Evolutionary conservation across 2,329 filamentous ascomycete genomes (phyloP), one percentile per base, ranked within the genome.

Genomic region (Fusarium siculi): DNA sequence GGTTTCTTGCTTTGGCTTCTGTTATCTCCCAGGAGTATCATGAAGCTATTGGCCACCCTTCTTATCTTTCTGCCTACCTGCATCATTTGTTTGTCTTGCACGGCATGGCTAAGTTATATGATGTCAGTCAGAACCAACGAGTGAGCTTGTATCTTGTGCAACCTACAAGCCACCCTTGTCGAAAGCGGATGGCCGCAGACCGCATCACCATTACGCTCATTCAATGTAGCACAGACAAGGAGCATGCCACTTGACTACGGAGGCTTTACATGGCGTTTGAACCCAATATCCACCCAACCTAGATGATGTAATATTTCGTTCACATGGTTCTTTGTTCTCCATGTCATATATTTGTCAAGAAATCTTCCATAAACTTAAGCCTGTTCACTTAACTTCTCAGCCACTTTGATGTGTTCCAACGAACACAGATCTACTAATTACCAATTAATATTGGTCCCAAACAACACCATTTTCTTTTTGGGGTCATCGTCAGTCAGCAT

Each of bases 381-480:
- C 9, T 39, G 5, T 7, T 39, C 14, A 28, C 4, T 53, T 2
- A 18, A 16, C 14, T 5, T 18, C 10, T 39, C 10, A 9, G 19
- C 3, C 34, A n/a, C 19, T 21, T 21, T 3, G 14, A n/a, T 53
- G 19, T n/a, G 5, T 16, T 53, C 23, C 18, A 18, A 16, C 10
- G 7, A 39, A n/a, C 50, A 53, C 19, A 36, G 1, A 32, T 23
- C 9, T 28, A 52, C 8, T 28, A 16, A 25, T 18, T n/a, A 28
- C 34, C 0, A 53, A 7, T 7, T 1, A 53, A 7, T 7, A 34
- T 10, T 34, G 16, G 18, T 28, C 14, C 5, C 7, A 34, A 12
- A 14, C 3, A 1, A 2, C 6, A 21, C 5, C 14, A 25, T 2
- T 32, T 32, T 32, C 5, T 2, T 16, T 53, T 28, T 39, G 9